phyloP scores from a whole-genome alignment of 73 alveolate genomes.

The Paramecium caudatum region DNA sequence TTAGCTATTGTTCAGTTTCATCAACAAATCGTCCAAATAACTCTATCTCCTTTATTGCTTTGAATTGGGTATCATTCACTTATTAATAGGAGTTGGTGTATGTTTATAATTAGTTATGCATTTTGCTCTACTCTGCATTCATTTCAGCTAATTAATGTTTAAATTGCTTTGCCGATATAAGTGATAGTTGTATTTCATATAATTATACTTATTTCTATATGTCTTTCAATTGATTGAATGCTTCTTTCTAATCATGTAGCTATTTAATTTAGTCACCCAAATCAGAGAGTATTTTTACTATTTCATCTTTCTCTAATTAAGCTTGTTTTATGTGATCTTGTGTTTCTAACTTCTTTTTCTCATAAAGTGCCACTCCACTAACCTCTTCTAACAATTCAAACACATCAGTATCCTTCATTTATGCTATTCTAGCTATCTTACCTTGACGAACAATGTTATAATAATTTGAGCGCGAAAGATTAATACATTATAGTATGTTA shows the following conservation, averaged over 20 bases:
- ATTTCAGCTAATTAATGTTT: constrained; percentile 49
- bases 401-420: constrained; percentile 34
- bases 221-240: constrained; percentile 43
- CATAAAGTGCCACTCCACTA: constrained; percentile 32
- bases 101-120: constrained; percentile 7
- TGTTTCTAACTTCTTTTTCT: constrained; percentile 16
- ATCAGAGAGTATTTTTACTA: constrained; percentile 30
- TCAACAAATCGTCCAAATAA: not conserved
- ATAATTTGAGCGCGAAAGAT: constrained; percentile 49
- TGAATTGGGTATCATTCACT: not conserved
- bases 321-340: constrained; percentile 8
- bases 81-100: not conserved
- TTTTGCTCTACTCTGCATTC: constrained; percentile 30
- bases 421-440: not conserved
- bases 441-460: constrained; percentile 61
- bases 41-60: constrained; percentile 23
- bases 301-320: constrained; percentile 20
- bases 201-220: constrained; percentile 31
- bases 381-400: constrained; percentile 50
- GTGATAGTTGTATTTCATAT: constrained; percentile 5
- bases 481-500: not conserved
- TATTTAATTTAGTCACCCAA: constrained; percentile 44
- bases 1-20: not conserved
- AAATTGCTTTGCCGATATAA: constrained; percentile 27
- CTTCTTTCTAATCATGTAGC: constrained; percentile 39